Base-by-base conservation (phyloP, 768 basidiomycete species). In the Agaricus subrufescens region DNA sequence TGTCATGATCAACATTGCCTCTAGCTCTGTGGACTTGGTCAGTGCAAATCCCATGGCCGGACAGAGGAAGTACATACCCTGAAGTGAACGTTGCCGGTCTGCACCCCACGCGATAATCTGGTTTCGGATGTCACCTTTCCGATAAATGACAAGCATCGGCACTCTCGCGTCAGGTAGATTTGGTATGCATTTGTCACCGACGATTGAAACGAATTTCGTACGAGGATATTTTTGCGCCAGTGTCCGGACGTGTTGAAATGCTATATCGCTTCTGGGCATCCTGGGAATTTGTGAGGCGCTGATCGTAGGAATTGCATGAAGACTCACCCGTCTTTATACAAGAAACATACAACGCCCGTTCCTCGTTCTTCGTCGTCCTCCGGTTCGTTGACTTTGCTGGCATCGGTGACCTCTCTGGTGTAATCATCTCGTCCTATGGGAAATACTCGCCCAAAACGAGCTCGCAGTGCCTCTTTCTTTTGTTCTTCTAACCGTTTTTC, bases 141-240 rank as follows among this genome's bases (percentile, higher is more conserved):
- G 85, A 71, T 99, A 98, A 30, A 96, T 74, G 61, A 99, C 85
- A 56, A 98, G 74, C 78, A 96, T 98, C 1, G 97, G 97, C 40
- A 94, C 72, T 50, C 94, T 85, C 38, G 82, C 77, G 63, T 98
- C 97, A 12, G 95, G 96, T 37, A 98, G 85, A 70, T 98, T 88
- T n/a, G 91, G 86, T 63, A 99, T 97, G 73, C 94, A 96, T 70
- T 94, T 94, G 72, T 91, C 83, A 38, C 94, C 94, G 3, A 94
- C 84, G 63, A 98, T 98, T 10, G 91, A 93, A 58, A 98, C 89
- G 62, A 99, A 97, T 73, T 98, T 98, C 10, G 94, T 91, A 46
- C 87, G 86, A 2, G 94, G 91, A 68, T 96, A 88, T 51, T 84
- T 82, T n/a, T 75, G 75, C 1, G 97, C 93, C 4, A 99, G 77